Conservation (phyloP, 257 asterid genomes). For the Phtheirospermum japonicum region DNA sequence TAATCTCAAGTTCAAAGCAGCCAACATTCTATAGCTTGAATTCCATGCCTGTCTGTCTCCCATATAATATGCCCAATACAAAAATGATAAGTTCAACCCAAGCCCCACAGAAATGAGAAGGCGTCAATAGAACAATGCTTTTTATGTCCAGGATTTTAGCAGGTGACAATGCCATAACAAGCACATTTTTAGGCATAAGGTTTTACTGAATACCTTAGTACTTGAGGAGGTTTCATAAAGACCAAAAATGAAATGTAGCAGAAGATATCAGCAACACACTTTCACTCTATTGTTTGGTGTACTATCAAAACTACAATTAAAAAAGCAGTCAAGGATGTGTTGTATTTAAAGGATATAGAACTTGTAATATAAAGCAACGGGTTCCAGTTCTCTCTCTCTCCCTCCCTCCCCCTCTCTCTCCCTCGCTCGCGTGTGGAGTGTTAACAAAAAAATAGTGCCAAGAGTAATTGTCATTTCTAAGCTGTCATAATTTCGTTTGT, state of each 20-base stretch:
- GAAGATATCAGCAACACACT: not conserved
- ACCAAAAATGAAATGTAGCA: not conserved
- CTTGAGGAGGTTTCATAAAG: not conserved
- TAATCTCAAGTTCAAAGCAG: not conserved
- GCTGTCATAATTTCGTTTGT: not conserved
- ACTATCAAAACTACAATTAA: not conserved
- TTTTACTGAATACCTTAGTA: not conserved
- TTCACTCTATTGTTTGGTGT: not conserved
- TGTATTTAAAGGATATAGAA: not conserved
- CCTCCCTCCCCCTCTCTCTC: too few species aligned
- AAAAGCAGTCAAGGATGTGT: not conserved
- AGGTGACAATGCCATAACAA: not conserved
- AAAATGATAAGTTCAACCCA: not conserved
- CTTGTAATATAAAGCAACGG: not conserved
- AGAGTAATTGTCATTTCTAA: not conserved
- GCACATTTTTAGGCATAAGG: not conserved
- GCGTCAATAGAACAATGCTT: not conserved
- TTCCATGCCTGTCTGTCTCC: not conserved
- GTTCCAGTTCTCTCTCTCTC: not conserved
- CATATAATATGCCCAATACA: not conserved
- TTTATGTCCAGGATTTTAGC: not conserved
- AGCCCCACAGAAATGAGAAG: not conserved
- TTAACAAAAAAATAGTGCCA: not conserved
- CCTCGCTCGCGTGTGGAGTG: too few species aligned
- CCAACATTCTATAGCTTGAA: not conserved